A percentile compares a stretch with the other conserved stretches of the same genome.
phyloP scores from a whole-genome alignment of 352 stramenopile genomes.

The Phytophthora palmivora region DNA sequence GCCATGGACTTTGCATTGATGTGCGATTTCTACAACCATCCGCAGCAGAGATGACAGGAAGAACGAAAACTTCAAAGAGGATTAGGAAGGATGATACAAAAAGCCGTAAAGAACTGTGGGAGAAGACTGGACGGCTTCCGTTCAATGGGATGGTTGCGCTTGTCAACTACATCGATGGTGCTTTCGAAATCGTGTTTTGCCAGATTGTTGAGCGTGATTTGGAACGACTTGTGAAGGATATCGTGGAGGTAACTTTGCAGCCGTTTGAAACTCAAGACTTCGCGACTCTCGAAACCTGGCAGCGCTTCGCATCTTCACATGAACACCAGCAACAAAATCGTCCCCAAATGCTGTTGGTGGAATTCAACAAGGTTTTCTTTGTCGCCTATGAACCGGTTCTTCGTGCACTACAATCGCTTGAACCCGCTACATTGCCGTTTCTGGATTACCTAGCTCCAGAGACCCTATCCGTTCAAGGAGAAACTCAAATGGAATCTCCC shows the following conservation, averaged over 20 bases:
- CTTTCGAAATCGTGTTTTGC: constrained; percentile 44
- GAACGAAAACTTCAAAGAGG: constrained; percentile 18
- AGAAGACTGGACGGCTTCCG: constrained; percentile 41
- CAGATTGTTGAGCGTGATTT: constrained; percentile 44
- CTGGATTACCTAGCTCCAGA: constrained; percentile 48
- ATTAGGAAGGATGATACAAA: no score
- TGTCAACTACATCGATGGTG: constrained; percentile 22
- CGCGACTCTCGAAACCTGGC: constrained; percentile 28
- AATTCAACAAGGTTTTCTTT: constrained; percentile 66
- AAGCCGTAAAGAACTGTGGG: constrained; percentile 46
- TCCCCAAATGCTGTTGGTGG: no score
- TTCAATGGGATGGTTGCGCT: constrained; percentile 48
- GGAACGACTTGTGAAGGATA: constrained; percentile 37
- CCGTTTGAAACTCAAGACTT: constrained; percentile 44
- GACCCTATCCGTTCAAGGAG: no score
- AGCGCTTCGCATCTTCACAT: constrained; percentile 27
- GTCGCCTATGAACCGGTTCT: constrained; percentile 59
- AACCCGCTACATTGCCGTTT: constrained; percentile 37
- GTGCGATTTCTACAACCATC: constrained; percentile 38
- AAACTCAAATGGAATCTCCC: no score
- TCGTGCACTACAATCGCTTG: constrained; percentile 43
- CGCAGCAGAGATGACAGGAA: constrained; percentile 27
- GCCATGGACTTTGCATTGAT: constrained; percentile 43
- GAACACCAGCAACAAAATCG: no score
- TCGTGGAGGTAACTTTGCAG: constrained; percentile 42